Base-by-base conservation (phyloP, 805 yeast genomes). In the Kuraishia hungarica region DNA sequence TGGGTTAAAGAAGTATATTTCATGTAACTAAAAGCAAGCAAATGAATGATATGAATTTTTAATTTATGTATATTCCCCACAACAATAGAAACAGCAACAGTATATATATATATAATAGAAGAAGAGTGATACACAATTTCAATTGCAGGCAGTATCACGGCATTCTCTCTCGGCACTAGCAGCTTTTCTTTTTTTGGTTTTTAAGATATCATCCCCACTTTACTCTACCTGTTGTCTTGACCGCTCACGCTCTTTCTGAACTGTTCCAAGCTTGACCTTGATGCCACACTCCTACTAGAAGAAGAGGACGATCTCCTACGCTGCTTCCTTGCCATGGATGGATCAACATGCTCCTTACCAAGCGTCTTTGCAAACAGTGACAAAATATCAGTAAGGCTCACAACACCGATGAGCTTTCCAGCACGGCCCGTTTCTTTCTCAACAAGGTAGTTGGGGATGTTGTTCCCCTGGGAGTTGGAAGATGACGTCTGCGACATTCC, bases 341-440 rank as follows among this genome's bases (percentile, higher is more conserved):
- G 98, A 66, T 93, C 97, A 23, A 89, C 84, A 52, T 67, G 66
- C 55, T 73, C 74, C 63, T 80, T 80, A 2, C 96, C 97, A 56
- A 84, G 78, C 39, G 80, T 81, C 61, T 84, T 79, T 8, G 97
- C 96, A 59, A 93, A 78, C 50, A 90, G 71, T 19, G 92, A 89
- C 52, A 94, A 72, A 39, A 93, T 86, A 69, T 93, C 99, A 0
- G 98, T 93, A 61, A 94, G 74, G 2, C 97, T 89, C 2, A 94
- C 84, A 24, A 94, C 98, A 48, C 98, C 98, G 54, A 89, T 82
- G 58, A 93, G 77, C 65, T 84, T 87, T 17, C 97, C 97, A 1
- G 89, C 83, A 53, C 84, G 74, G 50, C 86, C 84, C 53, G 69
- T 67, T 20, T 65, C 67, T 24, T 66, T 62, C 17, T 63, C 66